Evolutionary conservation across 208 protist genomes (phyloP).

Genomic region (Crithidia acanthocephali): DNA sequence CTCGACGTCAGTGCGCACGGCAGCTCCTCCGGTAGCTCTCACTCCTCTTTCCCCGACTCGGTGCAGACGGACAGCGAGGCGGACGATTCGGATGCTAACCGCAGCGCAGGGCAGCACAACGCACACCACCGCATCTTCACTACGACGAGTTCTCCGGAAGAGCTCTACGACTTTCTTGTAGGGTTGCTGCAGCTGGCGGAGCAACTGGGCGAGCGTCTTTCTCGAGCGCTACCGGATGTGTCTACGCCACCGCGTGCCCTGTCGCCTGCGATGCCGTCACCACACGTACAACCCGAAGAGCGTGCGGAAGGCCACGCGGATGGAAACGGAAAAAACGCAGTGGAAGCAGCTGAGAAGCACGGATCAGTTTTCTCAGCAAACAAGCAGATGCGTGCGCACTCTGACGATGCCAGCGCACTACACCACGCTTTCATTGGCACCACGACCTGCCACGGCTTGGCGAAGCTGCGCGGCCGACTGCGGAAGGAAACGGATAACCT

Average conservation of each 20-base stretch:
- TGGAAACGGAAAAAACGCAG: neutral
- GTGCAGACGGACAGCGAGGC: neutral
- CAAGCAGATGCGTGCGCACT: neutral
- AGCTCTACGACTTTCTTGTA: constrained; percentile 10
- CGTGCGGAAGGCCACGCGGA: neutral
- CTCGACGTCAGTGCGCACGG: constrained; percentile 43
- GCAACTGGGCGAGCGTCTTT: constrained; percentile 17
- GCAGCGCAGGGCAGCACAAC: neutral
- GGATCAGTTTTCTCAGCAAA: neutral
- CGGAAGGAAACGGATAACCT: constrained; percentile 27
- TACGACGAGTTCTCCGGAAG: constrained; percentile 11
- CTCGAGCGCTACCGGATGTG: neutral
- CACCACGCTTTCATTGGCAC: neutral
- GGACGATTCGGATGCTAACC: neutral
- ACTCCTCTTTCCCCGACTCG: neutral
- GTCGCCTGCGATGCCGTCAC: neutral
- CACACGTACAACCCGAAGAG: neutral
- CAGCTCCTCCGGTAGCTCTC: constrained; percentile 8
- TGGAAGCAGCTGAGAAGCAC: neutral
- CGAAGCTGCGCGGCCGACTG: constrained; percentile 35
- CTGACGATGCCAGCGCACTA: neutral
- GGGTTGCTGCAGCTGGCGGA: constrained; percentile 10
- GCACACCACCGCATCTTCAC: constrained; percentile 12
- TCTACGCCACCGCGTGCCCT: neutral
- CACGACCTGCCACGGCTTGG: constrained; percentile 15